Conservation (phyloP, 352 stramenopile genomes). For the Globisporangium cederbergense region DNA sequence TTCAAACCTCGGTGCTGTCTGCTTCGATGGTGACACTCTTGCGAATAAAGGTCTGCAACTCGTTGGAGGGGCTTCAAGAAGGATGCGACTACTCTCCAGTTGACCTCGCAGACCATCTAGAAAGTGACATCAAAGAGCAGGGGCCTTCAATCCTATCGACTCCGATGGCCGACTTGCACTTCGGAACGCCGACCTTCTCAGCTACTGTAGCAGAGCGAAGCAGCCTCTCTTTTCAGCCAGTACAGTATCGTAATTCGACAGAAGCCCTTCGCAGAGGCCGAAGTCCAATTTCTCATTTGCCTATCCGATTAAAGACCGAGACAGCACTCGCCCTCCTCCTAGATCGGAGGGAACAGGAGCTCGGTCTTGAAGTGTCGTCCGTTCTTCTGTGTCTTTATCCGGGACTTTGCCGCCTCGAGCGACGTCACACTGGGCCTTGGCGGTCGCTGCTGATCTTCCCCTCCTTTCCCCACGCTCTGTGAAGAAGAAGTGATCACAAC, state of each 20-base stretch:
- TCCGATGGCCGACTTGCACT: too few species aligned
- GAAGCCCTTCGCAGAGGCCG: too few species aligned
- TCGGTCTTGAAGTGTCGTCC: constrained; percentile 33
- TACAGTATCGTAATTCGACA: too few species aligned
- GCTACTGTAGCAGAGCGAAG: too few species aligned
- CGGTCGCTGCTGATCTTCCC: constrained; percentile 4
- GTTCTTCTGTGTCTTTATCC: constrained; percentile 26
- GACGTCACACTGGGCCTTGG: background rate
- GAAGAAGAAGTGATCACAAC: constrained; percentile 17
- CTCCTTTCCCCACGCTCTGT: background rate
- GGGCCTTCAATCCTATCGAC: too few species aligned
- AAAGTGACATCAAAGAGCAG: too few species aligned
- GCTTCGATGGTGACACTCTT: background rate
- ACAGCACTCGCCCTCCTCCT: background rate
- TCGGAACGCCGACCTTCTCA: too few species aligned
- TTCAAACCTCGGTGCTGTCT: too few species aligned
- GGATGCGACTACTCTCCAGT: background rate
- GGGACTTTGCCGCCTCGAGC: constrained; percentile 10
- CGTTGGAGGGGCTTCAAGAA: background rate
- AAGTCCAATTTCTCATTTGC: too few species aligned
- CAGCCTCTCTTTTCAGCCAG: too few species aligned
- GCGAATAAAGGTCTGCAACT: background rate
- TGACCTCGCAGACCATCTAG: background rate
- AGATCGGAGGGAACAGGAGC: constrained; percentile 27
- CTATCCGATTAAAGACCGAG: background rate